Base-by-base conservation (phyloP, 1,284 basidiomycete species). In the Apiotrichum laibachii region DNA sequence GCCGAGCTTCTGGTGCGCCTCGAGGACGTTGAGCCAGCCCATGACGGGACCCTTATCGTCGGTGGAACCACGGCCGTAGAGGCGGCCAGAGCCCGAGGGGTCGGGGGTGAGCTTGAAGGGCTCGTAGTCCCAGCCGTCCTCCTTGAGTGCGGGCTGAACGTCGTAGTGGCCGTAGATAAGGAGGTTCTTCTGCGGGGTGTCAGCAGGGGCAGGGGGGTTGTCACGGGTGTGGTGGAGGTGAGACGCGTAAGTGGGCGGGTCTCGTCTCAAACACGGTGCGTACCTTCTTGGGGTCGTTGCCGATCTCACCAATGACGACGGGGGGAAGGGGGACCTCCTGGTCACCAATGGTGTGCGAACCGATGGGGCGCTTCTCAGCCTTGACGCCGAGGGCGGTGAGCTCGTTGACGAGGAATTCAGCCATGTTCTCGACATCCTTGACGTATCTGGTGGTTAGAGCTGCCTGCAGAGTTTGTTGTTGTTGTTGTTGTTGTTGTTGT, bases 31-130 rank as follows among this genome's bases (percentile, higher is more conserved):
- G 64, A 99, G 79, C 96, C 95, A 98, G 42, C 91, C 94, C 49
- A 97, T 79, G 47, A 95, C 70, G 9, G 91, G 91, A 2, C 93
- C 92, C 78, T 97, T 97, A 81, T 97, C 93, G 73, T 97, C 93
- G 11, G 89, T 88, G 49, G 90, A 85, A 16, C 93, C 93, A 55
- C 95, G 89, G 3, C 95, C 95, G 68, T 91, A 88, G 39, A 98
- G 82, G 62, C 71, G 71, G 22, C 74, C 77, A 16, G 71, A 67
- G 19, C 76, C 76, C 47, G 72, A 67, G 11, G 74, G 75, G 70
- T 90, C 85, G 45, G 85, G 80, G 4, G 85, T 85, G 45, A 99
- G 85, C 53, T 81, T 83, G 81, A 98, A 99, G 0, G 96, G 96
- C 62, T 95, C 88, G 19, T 89, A 89, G 68, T 88, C 80, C 94